These are phyloP conservation scores for Scheffersomyces spartinae DNA, from an alignment of 805 yeast genomes.

Conservation along the genomic window DNA sequence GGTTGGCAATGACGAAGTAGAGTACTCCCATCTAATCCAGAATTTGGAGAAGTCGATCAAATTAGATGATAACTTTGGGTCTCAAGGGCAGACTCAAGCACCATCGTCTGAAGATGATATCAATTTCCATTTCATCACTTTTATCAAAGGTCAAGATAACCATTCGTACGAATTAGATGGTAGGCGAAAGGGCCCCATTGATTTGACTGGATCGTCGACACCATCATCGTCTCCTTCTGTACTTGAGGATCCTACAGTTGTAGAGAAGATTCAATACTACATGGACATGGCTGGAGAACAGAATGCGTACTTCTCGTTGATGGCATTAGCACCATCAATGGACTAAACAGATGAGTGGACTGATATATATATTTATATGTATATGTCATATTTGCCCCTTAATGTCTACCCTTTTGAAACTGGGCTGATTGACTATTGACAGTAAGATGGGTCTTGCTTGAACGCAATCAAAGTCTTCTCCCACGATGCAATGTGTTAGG, in stretches of 20 bases:
- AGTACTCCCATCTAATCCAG: slow-evolving; percentile 13
- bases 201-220: slow-evolving; percentile 34
- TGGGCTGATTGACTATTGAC: slow-evolving; percentile 20
- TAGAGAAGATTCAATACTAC: slow-evolving; percentile 51
- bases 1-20: slow-evolving; percentile 8
- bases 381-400: slow-evolving; percentile 88
- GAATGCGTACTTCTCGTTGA: slow-evolving; percentile 57
- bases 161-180: slow-evolving; percentile 84
- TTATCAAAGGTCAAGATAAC: slow-evolving; percentile 43
- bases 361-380: slow-evolving; percentile 3
- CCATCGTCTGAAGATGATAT: slow-evolving; percentile 42
- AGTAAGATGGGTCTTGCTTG: slow-evolving; percentile 24
- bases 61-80: slow-evolving; percentile 33
- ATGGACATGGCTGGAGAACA: slow-evolving; percentile 50
- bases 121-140: slow-evolving; percentile 69
- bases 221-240: slow-evolving; percentile 7
- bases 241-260: slow-evolving; percentile 32
- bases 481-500: too few relatives aligned
- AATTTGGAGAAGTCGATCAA: slow-evolving; percentile 12
- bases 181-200: slow-evolving; percentile 64
- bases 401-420: slow-evolving; percentile 60
- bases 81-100: slow-evolving; percentile 55
- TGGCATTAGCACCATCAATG: slow-evolving; percentile 58
- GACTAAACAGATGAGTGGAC: slow-evolving; percentile 17
- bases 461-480: slow-evolving; percentile 19